Conservation (phyloP, 768 basidiomycete genomes). For the Leccinum longicurvipes region DNA sequence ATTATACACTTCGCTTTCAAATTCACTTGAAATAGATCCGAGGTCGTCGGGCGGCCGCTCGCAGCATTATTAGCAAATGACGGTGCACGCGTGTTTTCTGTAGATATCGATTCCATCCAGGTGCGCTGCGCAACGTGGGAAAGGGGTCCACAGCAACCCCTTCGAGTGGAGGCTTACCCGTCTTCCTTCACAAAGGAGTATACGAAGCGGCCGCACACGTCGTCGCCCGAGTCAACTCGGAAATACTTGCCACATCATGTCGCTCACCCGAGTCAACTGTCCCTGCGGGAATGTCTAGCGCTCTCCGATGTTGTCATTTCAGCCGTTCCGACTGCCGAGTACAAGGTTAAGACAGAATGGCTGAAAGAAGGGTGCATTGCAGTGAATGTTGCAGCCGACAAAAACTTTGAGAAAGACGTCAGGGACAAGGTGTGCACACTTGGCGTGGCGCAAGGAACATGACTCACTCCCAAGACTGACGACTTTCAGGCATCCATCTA, state of each 20-base stretch:
- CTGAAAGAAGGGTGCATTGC: constrained; percentile 94
- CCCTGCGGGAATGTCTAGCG: constrained; percentile 76
- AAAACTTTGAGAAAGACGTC: constrained; percentile 94
- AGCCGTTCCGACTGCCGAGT: constrained; percentile 80
- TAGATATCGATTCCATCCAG: constrained; percentile 94
- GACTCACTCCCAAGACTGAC: constrained; percentile 8
- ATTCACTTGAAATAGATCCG: constrained; percentile 54
- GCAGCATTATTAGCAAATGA: constrained; percentile 95
- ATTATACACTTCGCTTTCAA: background rate
- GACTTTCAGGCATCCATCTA: constrained; percentile 75
- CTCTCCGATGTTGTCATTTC: constrained; percentile 92
- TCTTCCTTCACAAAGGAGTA: constrained; percentile 56
- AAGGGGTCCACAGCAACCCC: background rate
- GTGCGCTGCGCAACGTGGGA: constrained; percentile 35
- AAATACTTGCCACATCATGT: constrained; percentile 84
- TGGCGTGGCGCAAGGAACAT: background rate
- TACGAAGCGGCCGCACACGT: constrained; percentile 75
- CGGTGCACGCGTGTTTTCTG: constrained; percentile 92
- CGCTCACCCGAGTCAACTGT: constrained; percentile 62
- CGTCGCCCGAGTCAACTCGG: constrained; percentile 37
- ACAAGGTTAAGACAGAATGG: constrained; percentile 86
- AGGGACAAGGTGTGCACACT: constrained; percentile 73
- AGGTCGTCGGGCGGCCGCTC: constrained; percentile 96
- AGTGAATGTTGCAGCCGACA: constrained; percentile 89
- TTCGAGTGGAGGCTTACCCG: background rate